Percentiles rank a stretch among this genome's conserved stretches.
phyloP scores from a whole-genome alignment of 78 protist species.

The Dictyostelium citrinum region DNA sequence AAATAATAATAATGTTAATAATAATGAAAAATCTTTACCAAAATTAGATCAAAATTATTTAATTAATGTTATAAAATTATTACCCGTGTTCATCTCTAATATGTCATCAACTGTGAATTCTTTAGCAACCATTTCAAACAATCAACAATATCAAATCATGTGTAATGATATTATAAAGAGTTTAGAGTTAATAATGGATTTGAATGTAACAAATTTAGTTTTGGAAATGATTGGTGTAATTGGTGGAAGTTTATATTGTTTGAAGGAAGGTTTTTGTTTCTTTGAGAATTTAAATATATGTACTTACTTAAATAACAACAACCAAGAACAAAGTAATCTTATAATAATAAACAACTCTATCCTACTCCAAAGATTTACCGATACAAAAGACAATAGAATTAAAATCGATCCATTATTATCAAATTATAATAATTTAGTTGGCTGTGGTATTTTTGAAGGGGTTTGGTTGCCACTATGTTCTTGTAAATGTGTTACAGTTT shows the following conservation, averaged over 20 bases:
- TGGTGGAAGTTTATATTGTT: slow-evolving; percentile 29
- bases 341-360: background rate
- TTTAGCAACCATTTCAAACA: background rate
- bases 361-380: background rate
- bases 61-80: background rate
- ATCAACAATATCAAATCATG: background rate
- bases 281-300: background rate
- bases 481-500: background rate
- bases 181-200: background rate
- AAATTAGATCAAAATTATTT: background rate
- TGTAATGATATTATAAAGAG: background rate
- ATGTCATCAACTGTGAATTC: background rate
- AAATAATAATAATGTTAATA: background rate
- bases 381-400: background rate
- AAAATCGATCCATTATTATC: background rate
- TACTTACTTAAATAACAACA: background rate
- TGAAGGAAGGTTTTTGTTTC: slow-evolving; percentile 2
- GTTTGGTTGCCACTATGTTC: slow-evolving; percentile 22
- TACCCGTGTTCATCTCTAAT: slow-evolving; percentile 10
- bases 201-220: background rate
- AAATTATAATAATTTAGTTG: background rate
- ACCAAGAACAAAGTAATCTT: background rate
- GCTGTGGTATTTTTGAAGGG: background rate
- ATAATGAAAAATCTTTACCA: background rate
- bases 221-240: slow-evolving; percentile 14